These are phyloP conservation scores for Globisporangium cederbergense DNA, from an alignment of 352 stramenopile species.

Conservation along the genomic window DNA sequence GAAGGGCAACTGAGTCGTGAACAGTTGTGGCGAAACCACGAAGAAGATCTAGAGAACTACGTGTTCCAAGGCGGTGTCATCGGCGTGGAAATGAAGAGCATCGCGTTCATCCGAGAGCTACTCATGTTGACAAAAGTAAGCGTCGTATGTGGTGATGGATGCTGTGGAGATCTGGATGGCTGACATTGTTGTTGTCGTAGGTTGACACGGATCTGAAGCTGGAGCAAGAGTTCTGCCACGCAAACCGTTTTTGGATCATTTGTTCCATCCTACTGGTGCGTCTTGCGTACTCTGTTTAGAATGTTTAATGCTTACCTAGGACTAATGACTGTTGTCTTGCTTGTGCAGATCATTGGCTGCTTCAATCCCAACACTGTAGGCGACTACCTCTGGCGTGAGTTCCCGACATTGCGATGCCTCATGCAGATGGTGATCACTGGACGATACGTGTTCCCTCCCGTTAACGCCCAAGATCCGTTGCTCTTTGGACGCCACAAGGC, in stretches of 20 bases:
- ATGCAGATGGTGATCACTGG: constrained; percentile 89
- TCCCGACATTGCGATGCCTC: constrained; percentile 69
- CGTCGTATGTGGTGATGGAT: background rate
- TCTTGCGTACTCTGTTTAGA: background rate
- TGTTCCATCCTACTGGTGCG: constrained; percentile 82
- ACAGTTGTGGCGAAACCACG: constrained; percentile 52
- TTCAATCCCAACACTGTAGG: constrained; percentile 82
- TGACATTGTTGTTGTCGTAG: constrained; percentile 23
- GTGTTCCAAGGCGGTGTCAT: constrained; percentile 56
- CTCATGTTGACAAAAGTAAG: constrained; percentile 58
- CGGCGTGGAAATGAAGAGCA: constrained; percentile 59
- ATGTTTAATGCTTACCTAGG: background rate
- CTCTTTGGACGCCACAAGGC: constrained; percentile 60
- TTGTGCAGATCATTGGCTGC: constrained; percentile 37
- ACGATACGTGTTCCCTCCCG: constrained; percentile 63
- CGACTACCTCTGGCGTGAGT: constrained; percentile 65
- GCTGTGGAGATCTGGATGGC: background rate
- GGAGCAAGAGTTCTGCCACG: constrained; percentile 76
- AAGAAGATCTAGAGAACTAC: constrained; percentile 55
- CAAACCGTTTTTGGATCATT: constrained; percentile 80
- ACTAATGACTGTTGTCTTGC: background rate
- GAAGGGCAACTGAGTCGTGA: constrained; percentile 79
- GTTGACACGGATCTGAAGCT: constrained; percentile 51
- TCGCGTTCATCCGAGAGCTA: constrained; percentile 53
- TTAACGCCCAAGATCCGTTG: constrained; percentile 45